A percentile compares a stretch with the other conserved stretches of the same genome.
These are phyloP conservation scores for Alternaria gansuensis DNA, from an alignment of 2,329 filamentous ascomycete genomes.

Conservation along the genomic window DNA sequence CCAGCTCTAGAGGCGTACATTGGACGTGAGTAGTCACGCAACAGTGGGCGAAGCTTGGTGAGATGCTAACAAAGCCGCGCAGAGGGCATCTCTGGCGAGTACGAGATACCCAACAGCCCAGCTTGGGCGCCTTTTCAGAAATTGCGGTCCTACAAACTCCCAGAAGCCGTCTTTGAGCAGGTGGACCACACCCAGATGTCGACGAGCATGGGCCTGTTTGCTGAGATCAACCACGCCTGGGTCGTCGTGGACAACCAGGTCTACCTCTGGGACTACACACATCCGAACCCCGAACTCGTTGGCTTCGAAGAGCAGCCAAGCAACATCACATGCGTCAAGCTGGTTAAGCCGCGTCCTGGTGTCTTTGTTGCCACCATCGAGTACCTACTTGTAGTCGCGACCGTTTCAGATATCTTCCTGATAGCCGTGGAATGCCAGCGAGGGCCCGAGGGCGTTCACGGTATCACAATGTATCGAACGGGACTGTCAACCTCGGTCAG, in stretches of 20 bases:
- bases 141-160: constrained; percentile 85
- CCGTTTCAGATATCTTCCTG: constrained; percentile 81
- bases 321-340: constrained; percentile 88
- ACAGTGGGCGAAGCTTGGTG: not conserved
- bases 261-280: constrained; percentile 97
- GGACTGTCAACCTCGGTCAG: constrained; percentile 81
- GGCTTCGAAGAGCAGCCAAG: constrained; percentile 90
- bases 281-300: constrained; percentile 87
- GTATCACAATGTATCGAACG: constrained; percentile 85
- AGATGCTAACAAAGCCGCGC: constrained; percentile 43
- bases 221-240: constrained; percentile 94
- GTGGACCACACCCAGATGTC: constrained; percentile 87
- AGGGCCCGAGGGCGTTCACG: constrained; percentile 71
- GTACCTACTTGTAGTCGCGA: constrained; percentile 88
- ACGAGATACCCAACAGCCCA: constrained; percentile 74
- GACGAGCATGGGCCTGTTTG: constrained; percentile 95
- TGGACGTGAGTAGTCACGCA: constrained; percentile 69
- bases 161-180: constrained; percentile 90
- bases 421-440: constrained; percentile 79
- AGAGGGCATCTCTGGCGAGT: constrained; percentile 93
- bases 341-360: constrained; percentile 82
- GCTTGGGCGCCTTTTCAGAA: constrained; percentile 92
- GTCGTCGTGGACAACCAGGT: constrained; percentile 94
- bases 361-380: constrained; percentile 89
- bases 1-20: constrained; percentile 91